phyloP scores from a whole-genome alignment of 2,329 filamentous ascomycete species.

The Colletotrichum scovillei region DNA sequence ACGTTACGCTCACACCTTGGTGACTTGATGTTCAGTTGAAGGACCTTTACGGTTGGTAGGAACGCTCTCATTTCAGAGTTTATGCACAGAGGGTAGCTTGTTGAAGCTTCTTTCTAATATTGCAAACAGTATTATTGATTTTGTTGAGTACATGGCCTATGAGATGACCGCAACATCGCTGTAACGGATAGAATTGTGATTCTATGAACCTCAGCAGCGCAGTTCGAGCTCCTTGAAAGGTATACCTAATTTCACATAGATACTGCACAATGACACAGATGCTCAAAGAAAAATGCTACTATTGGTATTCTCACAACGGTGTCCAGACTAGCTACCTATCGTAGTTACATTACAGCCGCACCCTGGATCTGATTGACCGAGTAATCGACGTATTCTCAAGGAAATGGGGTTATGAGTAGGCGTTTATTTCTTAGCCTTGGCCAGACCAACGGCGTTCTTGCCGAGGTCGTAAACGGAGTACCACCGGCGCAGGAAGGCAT shows the following conservation, averaged over 20 bases:
- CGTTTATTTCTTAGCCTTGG: constrained; percentile 74
- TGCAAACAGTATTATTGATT: too few relatives aligned
- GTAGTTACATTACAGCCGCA: constrained; percentile 32
- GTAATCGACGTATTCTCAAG: constrained; percentile 16
- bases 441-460: constrained; percentile 88
- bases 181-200: background rate
- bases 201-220: too few relatives aligned
- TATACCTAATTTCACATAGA: background rate
- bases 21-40: background rate
- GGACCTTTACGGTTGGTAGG: background rate
- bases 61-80: background rate
- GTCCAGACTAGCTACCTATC: constrained; percentile 32
- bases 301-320: constrained; percentile 33
- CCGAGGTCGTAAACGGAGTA: constrained; percentile 98
- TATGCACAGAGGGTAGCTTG: background rate
- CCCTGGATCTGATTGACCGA: background rate
- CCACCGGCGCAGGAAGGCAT: constrained; percentile 85
- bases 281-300: constrained; percentile 10
- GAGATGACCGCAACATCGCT: background rate
- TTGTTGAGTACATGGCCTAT: background rate
- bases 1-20: background rate
- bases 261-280: background rate
- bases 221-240: background rate
- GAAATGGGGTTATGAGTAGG: constrained; percentile 12
- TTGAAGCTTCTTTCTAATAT: background rate